These are phyloP conservation scores for Penicillium mononematosum DNA, from an alignment of 495 filamentous ascomycete genomes.

Conservation along the genomic window DNA sequence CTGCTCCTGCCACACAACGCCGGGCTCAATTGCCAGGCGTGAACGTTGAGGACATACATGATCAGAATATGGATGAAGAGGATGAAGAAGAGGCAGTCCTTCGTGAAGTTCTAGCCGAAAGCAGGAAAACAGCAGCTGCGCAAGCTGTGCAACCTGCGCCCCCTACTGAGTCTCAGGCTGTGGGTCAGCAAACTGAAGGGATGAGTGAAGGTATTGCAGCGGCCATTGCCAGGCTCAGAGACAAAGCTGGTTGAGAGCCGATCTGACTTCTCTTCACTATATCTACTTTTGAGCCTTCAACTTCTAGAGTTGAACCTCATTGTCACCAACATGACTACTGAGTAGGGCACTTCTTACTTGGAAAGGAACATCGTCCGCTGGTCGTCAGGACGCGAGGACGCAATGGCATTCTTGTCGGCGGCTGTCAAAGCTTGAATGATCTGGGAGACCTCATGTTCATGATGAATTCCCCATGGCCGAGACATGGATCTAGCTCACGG, in stretches of 20 bases:
- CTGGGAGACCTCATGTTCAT: background rate
- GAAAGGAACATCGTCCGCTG: background rate
- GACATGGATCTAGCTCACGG: background rate
- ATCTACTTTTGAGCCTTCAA: background rate
- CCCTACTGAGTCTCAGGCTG: background rate
- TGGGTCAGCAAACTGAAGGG: conserved; percentile 13
- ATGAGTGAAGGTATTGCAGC: conserved; percentile 30
- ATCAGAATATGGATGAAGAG: conserved; percentile 21
- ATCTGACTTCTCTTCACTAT: background rate
- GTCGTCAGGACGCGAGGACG: background rate
- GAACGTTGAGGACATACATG: conserved; percentile 35
- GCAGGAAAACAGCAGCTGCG: conserved; percentile 13
- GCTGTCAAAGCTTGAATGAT: background rate
- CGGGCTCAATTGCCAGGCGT: conserved; percentile 31
- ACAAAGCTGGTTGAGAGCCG: conserved; percentile 41
- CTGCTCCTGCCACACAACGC: conserved; percentile 21
- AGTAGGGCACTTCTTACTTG: background rate
- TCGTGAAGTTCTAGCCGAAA: conserved; percentile 18
- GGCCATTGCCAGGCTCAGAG: conserved; percentile 24
- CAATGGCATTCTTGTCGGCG: background rate
- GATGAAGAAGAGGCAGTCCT: conserved; percentile 25
- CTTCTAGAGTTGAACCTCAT: too few species aligned
- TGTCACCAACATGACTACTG: background rate
- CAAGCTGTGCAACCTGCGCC: background rate
- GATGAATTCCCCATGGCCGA: background rate